Evolutionary conservation across 352 stramenopile genomes (phyloP).

Genomic region (Globisporangium lucens): DNA sequence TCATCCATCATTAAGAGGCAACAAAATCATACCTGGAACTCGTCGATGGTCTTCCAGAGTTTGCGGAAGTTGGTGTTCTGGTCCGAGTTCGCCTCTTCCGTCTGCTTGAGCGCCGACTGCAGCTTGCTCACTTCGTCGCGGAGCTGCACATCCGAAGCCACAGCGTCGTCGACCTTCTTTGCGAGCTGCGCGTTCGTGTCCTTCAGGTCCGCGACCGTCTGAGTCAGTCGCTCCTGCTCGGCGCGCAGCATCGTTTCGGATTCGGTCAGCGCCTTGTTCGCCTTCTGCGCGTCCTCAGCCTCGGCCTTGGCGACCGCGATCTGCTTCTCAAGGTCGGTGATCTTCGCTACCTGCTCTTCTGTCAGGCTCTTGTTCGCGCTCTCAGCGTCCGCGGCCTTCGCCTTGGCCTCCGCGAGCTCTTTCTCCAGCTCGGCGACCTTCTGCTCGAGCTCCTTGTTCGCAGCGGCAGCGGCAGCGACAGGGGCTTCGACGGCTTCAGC

Average conservation of each 20-base stretch:
- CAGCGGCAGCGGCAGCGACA: neutral
- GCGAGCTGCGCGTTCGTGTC: conserved; percentile 25
- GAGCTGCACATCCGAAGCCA: conserved; percentile 16
- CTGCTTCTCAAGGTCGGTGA: conserved; percentile 22
- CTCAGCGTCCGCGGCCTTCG: conserved; percentile 19
- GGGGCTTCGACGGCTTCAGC: conserved; percentile 3
- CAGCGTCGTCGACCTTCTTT: conserved; percentile 25
- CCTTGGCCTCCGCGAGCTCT: conserved; percentile 14
- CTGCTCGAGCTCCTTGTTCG: conserved; percentile 7
- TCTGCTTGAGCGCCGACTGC: conserved; percentile 25
- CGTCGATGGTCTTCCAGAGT: conserved; percentile 52
- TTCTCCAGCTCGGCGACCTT: conserved; percentile 20
- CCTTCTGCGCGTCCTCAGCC: conserved; percentile 16
- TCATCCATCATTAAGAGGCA: neutral
- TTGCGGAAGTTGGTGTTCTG: conserved; percentile 49
- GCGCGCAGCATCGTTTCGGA: conserved; percentile 22
- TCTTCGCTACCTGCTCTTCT: conserved; percentile 19
- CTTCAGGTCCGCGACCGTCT: conserved; percentile 18
- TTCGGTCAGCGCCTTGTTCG: conserved; percentile 20
- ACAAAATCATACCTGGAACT: conserved; percentile 26
- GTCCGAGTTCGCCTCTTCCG: conserved; percentile 37
- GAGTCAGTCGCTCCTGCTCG: conserved; percentile 26
- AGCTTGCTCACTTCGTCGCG: conserved; percentile 22
- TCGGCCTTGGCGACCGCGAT: conserved; percentile 12
- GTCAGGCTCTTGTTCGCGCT: conserved; percentile 13